Conservation (phyloP, 2,329 filamentous ascomycete genomes). For the Sarocladiaceae sp. region DNA sequence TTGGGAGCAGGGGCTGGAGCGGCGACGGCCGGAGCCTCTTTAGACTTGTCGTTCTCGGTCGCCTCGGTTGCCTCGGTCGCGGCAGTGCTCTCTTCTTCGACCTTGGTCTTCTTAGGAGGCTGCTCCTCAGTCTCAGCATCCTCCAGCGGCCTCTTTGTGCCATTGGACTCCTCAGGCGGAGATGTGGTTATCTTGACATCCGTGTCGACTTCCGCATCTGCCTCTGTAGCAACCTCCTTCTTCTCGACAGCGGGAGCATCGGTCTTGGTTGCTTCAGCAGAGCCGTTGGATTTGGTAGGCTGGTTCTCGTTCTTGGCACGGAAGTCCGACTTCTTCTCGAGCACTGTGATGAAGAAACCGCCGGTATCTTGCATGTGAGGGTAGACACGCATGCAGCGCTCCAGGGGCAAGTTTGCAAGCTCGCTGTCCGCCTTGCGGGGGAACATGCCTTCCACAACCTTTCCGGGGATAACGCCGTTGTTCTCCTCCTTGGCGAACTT, state of each 20-base stretch:
- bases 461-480: slow-evolving; percentile 52
- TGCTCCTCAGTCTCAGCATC: slow-evolving; percentile 31
- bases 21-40: slow-evolving; percentile 7
- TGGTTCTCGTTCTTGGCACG: slow-evolving; percentile 68
- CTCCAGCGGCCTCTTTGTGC: slow-evolving; percentile 31
- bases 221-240: slow-evolving; percentile 13
- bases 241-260: neutral
- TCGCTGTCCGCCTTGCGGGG: slow-evolving; percentile 50
- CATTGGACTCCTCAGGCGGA: slow-evolving; percentile 21
- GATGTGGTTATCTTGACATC: slow-evolving; percentile 25
- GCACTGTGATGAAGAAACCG: slow-evolving; percentile 93
- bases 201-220: too few relatives aligned
- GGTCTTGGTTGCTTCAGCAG: slow-evolving; percentile 26
- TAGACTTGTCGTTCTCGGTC: slow-evolving; percentile 10
- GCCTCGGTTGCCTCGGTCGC: slow-evolving; percentile 11
- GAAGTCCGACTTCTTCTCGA: slow-evolving; percentile 89
- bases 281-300: slow-evolving; percentile 33
- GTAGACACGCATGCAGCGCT: slow-evolving; percentile 91
- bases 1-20: slow-evolving; percentile 16
- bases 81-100: slow-evolving; percentile 19
- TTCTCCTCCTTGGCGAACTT: slow-evolving; percentile 59
- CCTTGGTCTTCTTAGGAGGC: slow-evolving; percentile 46
- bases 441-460: slow-evolving; percentile 81
- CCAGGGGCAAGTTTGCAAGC: slow-evolving; percentile 67
- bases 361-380: slow-evolving; percentile 95